A percentile compares a stretch with the other conserved stretches of the same genome.
Evolutionary conservation across 2,329 filamentous ascomycete genomes (phyloP).

Genomic region (Chalara sp.): DNA sequence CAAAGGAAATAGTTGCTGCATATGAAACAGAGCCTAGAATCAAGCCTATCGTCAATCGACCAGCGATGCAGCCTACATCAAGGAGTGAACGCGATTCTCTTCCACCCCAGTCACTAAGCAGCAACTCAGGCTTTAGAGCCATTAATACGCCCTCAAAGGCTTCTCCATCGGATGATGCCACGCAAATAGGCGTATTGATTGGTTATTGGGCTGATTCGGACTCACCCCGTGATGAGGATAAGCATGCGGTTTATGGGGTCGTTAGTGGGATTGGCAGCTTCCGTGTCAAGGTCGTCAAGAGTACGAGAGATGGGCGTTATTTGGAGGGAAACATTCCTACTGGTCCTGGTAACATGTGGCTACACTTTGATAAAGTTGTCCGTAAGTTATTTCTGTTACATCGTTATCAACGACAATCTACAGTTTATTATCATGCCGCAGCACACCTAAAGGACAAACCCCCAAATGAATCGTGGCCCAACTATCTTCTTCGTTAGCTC

Average conservation of each 20-base stretch:
- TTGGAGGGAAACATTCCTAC: constrained; percentile 53
- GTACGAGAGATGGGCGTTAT: constrained; percentile 53
- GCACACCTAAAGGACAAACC: no score
- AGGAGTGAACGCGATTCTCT: constrained; percentile 16
- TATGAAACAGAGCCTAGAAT: constrained; percentile 11
- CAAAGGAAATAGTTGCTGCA: constrained; percentile 17
- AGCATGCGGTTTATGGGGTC: constrained; percentile 58
- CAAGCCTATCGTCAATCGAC: constrained; percentile 18
- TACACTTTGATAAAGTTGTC: constrained; percentile 54
- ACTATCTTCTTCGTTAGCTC: no score
- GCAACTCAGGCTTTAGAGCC: constrained; percentile 19
- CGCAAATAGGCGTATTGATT: constrained; percentile 32
- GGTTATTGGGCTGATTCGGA: constrained; percentile 53
- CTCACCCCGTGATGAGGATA: constrained; percentile 39
- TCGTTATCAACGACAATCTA: no score
- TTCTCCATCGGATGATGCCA: constrained; percentile 10
- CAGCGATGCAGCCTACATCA: constrained; percentile 10
- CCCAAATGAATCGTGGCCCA: no score
- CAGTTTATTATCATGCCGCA: no score
- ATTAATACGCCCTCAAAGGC: constrained; percentile 20
- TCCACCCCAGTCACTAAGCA: constrained; percentile 16
- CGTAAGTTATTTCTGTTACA: no score
- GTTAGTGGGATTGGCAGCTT: constrained; percentile 59
- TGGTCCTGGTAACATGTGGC: constrained; percentile 56
- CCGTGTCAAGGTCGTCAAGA: constrained; percentile 52